Base-by-base conservation (phyloP, 805 yeast species). In the Cyberlindnera meyerae region DNA sequence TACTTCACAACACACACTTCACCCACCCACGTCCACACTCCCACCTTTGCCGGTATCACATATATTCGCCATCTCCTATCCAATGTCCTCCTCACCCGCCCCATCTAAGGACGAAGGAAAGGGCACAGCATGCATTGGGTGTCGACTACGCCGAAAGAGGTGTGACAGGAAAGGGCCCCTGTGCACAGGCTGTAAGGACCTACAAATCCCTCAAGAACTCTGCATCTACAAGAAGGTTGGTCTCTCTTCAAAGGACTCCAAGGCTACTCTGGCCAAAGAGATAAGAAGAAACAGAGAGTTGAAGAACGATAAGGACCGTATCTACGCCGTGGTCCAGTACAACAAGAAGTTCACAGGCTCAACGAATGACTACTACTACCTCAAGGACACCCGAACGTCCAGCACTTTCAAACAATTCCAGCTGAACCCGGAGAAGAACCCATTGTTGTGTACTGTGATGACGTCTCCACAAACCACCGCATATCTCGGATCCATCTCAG, bases 211-310 rank as follows among this genome's bases (percentile, higher is more conserved):
- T 1, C 12, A 24, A 9, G 45, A 44, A 31, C 41, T 44, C 17
- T 44, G 48, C 18, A 41, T 44, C 24, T 44, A 44, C 33, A 34
- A 45, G 17, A 44, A 39, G 43, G 39, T 44, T 35, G 48, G 48
- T 8, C 44, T 44, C 11, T 20, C 38, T 8, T 41, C 43, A 13
- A 44, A 44, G 42, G 48, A 44, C 24, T 44, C 48, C 20, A 39
- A 41, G 21, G 40, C 33, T 12, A 44, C 48, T 4, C 34, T 41
- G 24, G 24, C 34, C 4, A 44, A 37, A 28, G 45, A 44, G 28
- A 14, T 24, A 14, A 40, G 29, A 27, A 34, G 35, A 35, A 44
- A 44, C 33, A 33, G 48, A 18, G 48, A 40, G 37, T 32, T 44
- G 26, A 41, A 31, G 20, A 45, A 44, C 25, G 48, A 44, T 20